phyloP scores from a whole-genome alignment of 176 grass and related monocot genomes.

The Oryza rufipogon region DNA sequence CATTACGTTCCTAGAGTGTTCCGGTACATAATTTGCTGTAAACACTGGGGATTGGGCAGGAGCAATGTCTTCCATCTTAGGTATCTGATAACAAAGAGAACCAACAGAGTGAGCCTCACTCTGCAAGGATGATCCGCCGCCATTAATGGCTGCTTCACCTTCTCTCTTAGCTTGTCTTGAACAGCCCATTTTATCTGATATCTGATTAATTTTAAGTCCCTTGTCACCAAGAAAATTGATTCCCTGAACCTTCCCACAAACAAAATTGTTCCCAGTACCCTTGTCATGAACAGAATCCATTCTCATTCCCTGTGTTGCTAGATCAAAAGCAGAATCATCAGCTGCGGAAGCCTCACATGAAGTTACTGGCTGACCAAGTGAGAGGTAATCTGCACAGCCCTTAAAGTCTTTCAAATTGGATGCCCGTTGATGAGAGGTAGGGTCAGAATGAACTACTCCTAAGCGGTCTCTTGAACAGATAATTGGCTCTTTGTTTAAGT shows the following conservation, averaged over 20 bases:
- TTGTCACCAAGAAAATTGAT: constrained; percentile 5
- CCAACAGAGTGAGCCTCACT: constrained; percentile 53
- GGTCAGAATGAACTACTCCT: constrained; percentile 39
- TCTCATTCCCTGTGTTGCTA: constrained; percentile 31
- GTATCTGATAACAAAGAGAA: constrained; percentile 83
- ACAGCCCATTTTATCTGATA: not conserved
- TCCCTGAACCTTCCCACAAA: constrained; percentile 29
- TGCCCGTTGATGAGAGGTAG: constrained; percentile 19
- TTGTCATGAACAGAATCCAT: constrained; percentile 32
- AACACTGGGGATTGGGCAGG: constrained; percentile 49
- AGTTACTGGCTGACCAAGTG: constrained; percentile 44
- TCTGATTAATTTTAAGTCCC: not conserved
- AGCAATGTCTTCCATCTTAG: constrained; percentile 55
- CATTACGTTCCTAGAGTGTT: constrained; percentile 29
- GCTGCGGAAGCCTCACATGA: constrained; percentile 22
- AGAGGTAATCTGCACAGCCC: constrained; percentile 44
- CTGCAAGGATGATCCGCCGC: not conserved
- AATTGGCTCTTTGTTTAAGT: constrained; percentile 49
- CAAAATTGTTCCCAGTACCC: constrained; percentile 20
- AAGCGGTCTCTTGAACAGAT: not conserved
- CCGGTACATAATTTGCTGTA: constrained; percentile 12
- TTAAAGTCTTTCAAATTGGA: constrained; percentile 44
- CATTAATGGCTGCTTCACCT: constrained; percentile 14
- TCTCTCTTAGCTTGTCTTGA: constrained; percentile 21
- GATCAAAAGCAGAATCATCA: constrained; percentile 41